phyloP scores from a whole-genome alignment of 2,329 filamentous ascomycete species.

The Pezizomycotina sp. region DNA sequence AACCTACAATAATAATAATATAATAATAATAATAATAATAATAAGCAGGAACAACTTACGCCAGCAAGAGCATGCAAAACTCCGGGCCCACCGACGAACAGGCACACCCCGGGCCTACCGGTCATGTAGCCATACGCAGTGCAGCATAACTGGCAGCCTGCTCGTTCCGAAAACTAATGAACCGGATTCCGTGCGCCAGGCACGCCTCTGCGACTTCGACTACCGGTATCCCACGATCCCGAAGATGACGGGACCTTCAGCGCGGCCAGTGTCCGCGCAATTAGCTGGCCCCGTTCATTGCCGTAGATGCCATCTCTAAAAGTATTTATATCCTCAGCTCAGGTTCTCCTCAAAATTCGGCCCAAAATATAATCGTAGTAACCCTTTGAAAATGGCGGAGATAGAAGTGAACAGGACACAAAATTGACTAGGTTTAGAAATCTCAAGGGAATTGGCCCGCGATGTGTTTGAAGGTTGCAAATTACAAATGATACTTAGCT shows the following conservation, averaged over 20 bases:
- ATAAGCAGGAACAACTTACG: slow-evolving; percentile 29
- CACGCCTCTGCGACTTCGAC: slow-evolving; percentile 42
- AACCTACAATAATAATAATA: neutral
- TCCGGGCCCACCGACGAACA: slow-evolving; percentile 43
- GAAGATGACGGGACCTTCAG: slow-evolving; percentile 38
- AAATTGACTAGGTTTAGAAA: no score
- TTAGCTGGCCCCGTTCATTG: slow-evolving; percentile 35
- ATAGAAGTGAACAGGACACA: no score
- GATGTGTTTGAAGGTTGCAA: no score
- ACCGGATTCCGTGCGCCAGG: slow-evolving; percentile 40
- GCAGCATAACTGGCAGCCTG: slow-evolving; percentile 43
- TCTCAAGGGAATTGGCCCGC: no score
- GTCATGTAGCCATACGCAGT: slow-evolving; percentile 43
- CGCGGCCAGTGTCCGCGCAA: slow-evolving; percentile 35
- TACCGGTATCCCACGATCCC: slow-evolving; percentile 40
- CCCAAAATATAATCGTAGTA: no score
- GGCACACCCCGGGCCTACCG: slow-evolving; percentile 39
- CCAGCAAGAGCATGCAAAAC: slow-evolving; percentile 43
- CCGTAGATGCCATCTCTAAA: no score
- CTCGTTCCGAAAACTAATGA: slow-evolving; percentile 43
- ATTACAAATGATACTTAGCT: no score
- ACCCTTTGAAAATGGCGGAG: no score
- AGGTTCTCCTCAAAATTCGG: no score
- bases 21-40: slow-evolving; percentile 5
- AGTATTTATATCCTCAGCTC: no score